Percentiles rank a stretch among this genome's conserved stretches.
Conservation (phyloP, 1,284 basidiomycete species). For the Sparassis latifolia region DNA sequence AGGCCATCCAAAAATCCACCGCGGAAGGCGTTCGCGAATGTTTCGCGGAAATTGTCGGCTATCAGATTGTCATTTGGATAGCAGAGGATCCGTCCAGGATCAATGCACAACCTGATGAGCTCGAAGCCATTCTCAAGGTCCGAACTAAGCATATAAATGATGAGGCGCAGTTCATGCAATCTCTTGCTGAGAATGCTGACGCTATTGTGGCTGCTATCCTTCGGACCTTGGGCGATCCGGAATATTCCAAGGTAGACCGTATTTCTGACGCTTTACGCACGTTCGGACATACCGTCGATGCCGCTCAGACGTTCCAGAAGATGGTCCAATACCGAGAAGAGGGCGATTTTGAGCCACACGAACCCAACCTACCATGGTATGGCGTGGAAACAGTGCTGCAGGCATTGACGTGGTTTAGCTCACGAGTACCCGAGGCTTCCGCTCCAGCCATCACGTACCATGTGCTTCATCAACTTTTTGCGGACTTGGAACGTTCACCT, state of each 20-base stretch:
- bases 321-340: constrained; percentile 45
- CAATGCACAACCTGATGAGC: constrained; percentile 12
- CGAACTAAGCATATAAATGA: constrained; percentile 27
- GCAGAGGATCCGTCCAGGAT: constrained; percentile 17
- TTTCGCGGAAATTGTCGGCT: constrained; percentile 68
- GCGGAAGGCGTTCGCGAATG: constrained; percentile 55
- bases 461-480: constrained; percentile 69
- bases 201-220: constrained; percentile 51
- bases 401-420: constrained; percentile 54
- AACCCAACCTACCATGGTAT: constrained; percentile 57
- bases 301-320: constrained; percentile 36
- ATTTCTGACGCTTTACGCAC: constrained; percentile 41
- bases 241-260: constrained; percentile 36
- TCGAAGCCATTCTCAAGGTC: constrained; percentile 32
- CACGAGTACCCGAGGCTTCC: constrained; percentile 31
- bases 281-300: constrained; percentile 25
- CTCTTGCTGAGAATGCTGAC: constrained; percentile 44
- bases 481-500: constrained; percentile 59
- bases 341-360: constrained; percentile 45
- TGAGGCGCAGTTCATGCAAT: constrained; percentile 30
- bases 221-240: constrained; percentile 56
- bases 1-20: constrained; percentile 44
- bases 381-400: constrained; percentile 41
- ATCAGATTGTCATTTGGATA: constrained; percentile 46
- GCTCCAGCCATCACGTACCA: constrained; percentile 63